Base-by-base conservation (phyloP, 495 filamentous ascomycete species). In the Terfezia boudieri region DNA sequence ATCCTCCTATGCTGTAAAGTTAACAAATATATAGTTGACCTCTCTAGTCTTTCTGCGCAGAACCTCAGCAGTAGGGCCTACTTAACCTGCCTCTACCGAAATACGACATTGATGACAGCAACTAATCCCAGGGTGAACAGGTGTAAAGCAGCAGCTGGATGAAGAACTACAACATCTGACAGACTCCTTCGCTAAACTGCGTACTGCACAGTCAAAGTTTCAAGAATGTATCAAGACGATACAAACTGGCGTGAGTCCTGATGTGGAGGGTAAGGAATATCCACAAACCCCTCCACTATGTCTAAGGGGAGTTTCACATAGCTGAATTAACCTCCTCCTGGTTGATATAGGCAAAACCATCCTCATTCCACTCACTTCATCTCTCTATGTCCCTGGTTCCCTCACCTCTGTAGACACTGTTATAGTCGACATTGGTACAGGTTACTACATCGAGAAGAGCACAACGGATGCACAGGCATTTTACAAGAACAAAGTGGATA, bases 401-500 rank as follows among this genome's bases (percentile, higher is more conserved):
- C 72, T 96, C 20, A 73, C 85, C 36, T 76, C 81, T 67, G 76
- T 82, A 9, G 76, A 83, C 56, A 81, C 80, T 56, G 87, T 96
- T 10, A 73, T 98, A 49, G 86, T 98, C 22, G 90, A 98, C 71
- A 82, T 98, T 16, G 90, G 90, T 14, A 98, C 90, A 1, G 90
- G 90, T 3, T 98, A 90, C 66, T 95, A 85, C 66, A 83, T 96
- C 55, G 90, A 96, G 70, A 98, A 98, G 80, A 80, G 76, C 14
- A 73, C 80, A 5, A 75, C 76, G 50, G 84, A 84, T 57, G 92
- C 90, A 1, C 73, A 73, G 36, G 77, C 80, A 50, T 98, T 96
- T 61, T 98, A 98, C 64, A 74, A 81, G 16, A 71, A 68, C 22
- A 98, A 96, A 68, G 76, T 94, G 8, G 82, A 85, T 60, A 82